Evolutionary conservation across 805 yeast species (phyloP).

Genomic region (Starmerella davenportii): DNA sequence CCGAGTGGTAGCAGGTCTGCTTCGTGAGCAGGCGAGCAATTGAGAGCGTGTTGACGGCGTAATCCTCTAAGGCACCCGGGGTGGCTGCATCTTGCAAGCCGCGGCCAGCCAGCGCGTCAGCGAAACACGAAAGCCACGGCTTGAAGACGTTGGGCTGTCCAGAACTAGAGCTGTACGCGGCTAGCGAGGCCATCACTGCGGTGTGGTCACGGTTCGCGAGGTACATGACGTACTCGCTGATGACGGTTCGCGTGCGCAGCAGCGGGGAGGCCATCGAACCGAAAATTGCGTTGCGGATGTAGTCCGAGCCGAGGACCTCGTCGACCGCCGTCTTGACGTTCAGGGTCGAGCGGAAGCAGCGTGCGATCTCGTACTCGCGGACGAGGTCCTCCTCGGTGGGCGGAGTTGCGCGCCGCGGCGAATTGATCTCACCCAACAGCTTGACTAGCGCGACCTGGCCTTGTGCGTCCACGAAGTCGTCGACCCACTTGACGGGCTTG

Average conservation of each 20-base stretch:
- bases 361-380: slow-evolving; percentile 56
- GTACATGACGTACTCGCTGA: slow-evolving; percentile 56
- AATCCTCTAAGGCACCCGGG: slow-evolving; percentile 42
- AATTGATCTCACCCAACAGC: slow-evolving; percentile 38
- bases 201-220: slow-evolving; percentile 35
- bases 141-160: slow-evolving; percentile 33
- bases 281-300: slow-evolving; percentile 41
- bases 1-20: slow-evolving; percentile 18
- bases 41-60: slow-evolving; percentile 50
- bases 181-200: slow-evolving; percentile 38
- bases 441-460: slow-evolving; percentile 66
- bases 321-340: slow-evolving; percentile 47
- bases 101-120: slow-evolving; percentile 30
- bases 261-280: slow-evolving; percentile 61
- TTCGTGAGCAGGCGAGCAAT: slow-evolving; percentile 42
- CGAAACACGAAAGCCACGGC: slow-evolving; percentile 53
- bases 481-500: slow-evolving; percentile 73
- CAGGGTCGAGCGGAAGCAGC: slow-evolving; percentile 58
- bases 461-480: slow-evolving; percentile 48
- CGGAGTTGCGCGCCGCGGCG: slow-evolving; percentile 13
- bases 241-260: slow-evolving; percentile 55
- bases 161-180: slow-evolving; percentile 14
- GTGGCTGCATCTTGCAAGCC: background rate
- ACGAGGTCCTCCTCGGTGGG: slow-evolving; percentile 31
- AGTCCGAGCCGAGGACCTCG: slow-evolving; percentile 29